These are phyloP conservation scores for Venturia asperata DNA, from an alignment of 2,329 filamentous ascomycete genomes.

Conservation along the genomic window DNA sequence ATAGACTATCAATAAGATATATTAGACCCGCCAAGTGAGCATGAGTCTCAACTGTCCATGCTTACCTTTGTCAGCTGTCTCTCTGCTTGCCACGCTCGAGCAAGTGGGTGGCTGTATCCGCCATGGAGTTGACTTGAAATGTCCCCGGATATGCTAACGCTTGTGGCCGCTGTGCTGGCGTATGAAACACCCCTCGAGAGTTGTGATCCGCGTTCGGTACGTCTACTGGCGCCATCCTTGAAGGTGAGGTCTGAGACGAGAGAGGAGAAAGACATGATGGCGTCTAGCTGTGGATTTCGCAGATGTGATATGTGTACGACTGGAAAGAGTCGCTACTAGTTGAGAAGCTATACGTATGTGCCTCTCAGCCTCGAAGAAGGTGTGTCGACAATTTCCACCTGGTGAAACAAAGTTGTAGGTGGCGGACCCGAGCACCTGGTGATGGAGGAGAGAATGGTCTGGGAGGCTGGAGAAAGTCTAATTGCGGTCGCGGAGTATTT, in stretches of 20 bases:
- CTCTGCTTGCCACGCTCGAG: conserved; percentile 47
- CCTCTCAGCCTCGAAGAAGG: neutral
- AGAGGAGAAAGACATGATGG: conserved; percentile 45
- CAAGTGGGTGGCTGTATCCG: conserved; percentile 46
- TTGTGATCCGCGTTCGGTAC: conserved; percentile 39
- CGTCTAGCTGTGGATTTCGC: neutral
- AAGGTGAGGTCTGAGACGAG: conserved; percentile 47
- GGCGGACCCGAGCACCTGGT: neutral
- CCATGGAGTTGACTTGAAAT: conserved; percentile 47
- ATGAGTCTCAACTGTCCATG: neutral
- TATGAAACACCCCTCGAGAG: conserved; percentile 43
- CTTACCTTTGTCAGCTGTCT: conserved; percentile 45
- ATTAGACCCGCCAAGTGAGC: neutral
- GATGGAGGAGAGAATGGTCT: neutral
- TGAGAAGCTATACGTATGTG: neutral
- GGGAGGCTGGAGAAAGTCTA: neutral
- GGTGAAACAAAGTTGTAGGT: neutral
- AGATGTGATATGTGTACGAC: neutral
- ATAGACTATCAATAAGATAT: conserved; percentile 65
- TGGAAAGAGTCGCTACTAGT: neutral
- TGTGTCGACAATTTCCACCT: neutral
- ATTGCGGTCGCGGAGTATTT: neutral
- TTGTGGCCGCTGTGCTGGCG: conserved; percentile 46
- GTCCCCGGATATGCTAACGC: conserved; percentile 46
- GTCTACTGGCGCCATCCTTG: conserved; percentile 36